Conservation (phyloP, 306 rosid genomes). For the Cotoneaster glaucophyllus region DNA sequence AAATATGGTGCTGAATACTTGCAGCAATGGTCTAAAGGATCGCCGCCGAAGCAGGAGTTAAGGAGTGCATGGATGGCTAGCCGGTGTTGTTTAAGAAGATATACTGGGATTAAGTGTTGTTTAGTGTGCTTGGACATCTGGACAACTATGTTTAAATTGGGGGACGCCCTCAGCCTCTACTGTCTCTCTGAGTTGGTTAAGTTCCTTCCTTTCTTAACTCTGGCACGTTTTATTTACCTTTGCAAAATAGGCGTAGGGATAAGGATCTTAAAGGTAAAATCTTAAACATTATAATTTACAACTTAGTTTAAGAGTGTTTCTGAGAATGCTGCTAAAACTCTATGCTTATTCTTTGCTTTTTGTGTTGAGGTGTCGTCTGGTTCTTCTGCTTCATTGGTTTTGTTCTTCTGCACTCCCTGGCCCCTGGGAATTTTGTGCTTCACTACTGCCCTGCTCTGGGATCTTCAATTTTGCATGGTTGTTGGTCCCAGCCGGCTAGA, state of each 20-base stretch:
- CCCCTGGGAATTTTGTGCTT: slow-evolving; percentile 44
- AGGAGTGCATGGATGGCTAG: slow-evolving; percentile 21
- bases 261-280: slow-evolving; percentile 19
- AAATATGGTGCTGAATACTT: slow-evolving; percentile 10
- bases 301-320: slow-evolving; percentile 32
- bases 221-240: slow-evolving; percentile 35
- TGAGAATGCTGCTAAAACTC: slow-evolving; percentile 48
- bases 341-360: slow-evolving; percentile 35
- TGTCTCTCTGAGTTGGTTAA: slow-evolving; percentile 57
- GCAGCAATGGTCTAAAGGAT: slow-evolving; percentile 88
- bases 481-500: slow-evolving; percentile 65
- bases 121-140: slow-evolving; percentile 57
- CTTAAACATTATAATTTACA: slow-evolving; percentile 34
- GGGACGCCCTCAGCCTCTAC: slow-evolving; percentile 63
- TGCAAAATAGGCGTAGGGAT: slow-evolving; percentile 44
- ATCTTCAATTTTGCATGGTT: slow-evolving; percentile 62
- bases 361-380: slow-evolving; percentile 72
- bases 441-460: slow-evolving; percentile 57
- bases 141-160: slow-evolving; percentile 59
- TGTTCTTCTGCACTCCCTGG: slow-evolving; percentile 54
- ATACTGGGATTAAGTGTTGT: slow-evolving; percentile 44
- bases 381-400: slow-evolving; percentile 67
- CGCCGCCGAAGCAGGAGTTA: slow-evolving; percentile 91
- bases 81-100: slow-evolving; percentile 33
- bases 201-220: slow-evolving; percentile 52